Evolutionary conservation across 75 land plant species (phyloP), one percentile per base, ranked within the genome.

Genomic region (Sequoiadendron giganteum): DNA sequence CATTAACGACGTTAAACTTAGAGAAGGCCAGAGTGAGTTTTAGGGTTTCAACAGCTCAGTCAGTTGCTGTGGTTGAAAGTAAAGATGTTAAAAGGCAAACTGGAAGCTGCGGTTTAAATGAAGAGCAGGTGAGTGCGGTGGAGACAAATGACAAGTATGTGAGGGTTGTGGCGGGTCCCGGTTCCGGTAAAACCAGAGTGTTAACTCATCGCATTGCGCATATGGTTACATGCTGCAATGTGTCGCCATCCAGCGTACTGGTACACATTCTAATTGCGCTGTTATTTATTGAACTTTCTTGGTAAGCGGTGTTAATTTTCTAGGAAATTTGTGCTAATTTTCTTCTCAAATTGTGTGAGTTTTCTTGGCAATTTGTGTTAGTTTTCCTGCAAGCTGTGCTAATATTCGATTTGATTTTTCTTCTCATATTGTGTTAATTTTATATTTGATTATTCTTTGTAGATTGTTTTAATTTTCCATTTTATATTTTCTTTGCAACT

Each of bases 81-180:
- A 48, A 30, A 11, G 49, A 45, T 28, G n/a, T 18, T 81, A 10
- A 45, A 43, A 28, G 4, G 30, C 4, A 8, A 73, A 45, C 0
- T 3, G 0, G 21, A 9, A 88, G n/a, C n/a, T 45, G 84, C 34
- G 52, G 84, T 82, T 82, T 89, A n/a, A 89, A 88, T 34, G 48
- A 88, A 18, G 89, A 89, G 89, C 89, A 89, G n/a, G 39, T 21
- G 48, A 3, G 30, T 45, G 89, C 85, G 42, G 90, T 81, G 85
- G 38, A 87, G 19, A 79, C 85, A 40, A 49, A 43, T 18, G 72
- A 38, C 34, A 49, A 28, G 0, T 87, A 84, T 42, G 89, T 89
- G 85, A 90, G 90, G n/a, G 85, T 89, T 70, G 90, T 89, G 25
- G 90, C 89, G 19, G 90, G 90, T 25, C 90, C 89, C 19, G 89